These are phyloP conservation scores for Erythrobasidium hasegawianum DNA, from an alignment of 1,284 basidiomycete genomes.

Conservation along the genomic window DNA sequence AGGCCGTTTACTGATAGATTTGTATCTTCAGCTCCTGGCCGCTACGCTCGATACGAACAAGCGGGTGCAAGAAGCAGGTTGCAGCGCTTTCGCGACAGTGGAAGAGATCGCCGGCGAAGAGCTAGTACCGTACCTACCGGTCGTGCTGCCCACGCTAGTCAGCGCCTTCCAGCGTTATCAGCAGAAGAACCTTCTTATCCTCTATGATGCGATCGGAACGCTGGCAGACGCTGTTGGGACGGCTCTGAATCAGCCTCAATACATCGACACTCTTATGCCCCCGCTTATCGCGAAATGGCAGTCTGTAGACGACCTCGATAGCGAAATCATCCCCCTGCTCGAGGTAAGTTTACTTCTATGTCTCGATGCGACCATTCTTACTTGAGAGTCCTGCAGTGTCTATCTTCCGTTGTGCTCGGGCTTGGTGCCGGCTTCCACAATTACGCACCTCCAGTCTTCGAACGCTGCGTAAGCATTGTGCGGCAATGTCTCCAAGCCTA, in stretches of 20 bases:
- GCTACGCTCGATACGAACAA: constrained; percentile 99
- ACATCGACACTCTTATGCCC: constrained; percentile 94
- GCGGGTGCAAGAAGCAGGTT: constrained; percentile 98
- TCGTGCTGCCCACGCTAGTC: constrained; percentile 89
- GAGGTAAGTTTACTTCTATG: constrained; percentile 59
- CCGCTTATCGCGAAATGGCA: constrained; percentile 87
- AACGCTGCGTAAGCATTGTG: constrained; percentile 84
- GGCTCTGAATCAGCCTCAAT: constrained; percentile 77
- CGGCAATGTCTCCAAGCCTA: constrained; percentile 70
- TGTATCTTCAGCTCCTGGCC: constrained; percentile 66
- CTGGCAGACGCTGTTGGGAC: constrained; percentile 91
- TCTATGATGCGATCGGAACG: constrained; percentile 97
- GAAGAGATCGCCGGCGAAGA: constrained; percentile 93
- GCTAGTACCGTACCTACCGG: constrained; percentile 88
- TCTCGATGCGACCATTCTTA: not conserved
- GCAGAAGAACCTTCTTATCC: constrained; percentile 97
- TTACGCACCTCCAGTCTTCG: constrained; percentile 87
- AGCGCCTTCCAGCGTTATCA: constrained; percentile 98
- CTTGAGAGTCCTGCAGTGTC: constrained; percentile 60
- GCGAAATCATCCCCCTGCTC: constrained; percentile 87
- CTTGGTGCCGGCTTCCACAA: constrained; percentile 86
- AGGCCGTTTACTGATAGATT: not conserved
- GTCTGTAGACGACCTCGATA: constrained; percentile 81
- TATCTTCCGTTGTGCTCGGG: constrained; percentile 95
- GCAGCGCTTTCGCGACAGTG: constrained; percentile 95